Conservation (phyloP, 2,329 filamentous ascomycete species). For the Aaosphaeria arxii region DNA sequence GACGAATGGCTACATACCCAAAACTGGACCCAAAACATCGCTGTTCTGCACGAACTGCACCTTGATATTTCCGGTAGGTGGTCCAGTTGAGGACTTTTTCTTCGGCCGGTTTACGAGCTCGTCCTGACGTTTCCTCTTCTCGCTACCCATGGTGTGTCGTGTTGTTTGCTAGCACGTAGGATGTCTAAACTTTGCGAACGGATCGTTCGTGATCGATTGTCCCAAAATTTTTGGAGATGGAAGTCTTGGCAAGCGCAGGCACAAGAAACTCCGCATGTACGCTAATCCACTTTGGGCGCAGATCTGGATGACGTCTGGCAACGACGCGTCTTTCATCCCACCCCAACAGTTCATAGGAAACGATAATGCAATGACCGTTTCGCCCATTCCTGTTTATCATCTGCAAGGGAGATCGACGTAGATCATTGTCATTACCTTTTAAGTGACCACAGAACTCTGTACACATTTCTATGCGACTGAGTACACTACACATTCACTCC, state of each 20-base stretch:
- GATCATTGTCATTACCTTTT: no score
- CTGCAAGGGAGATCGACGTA: no score
- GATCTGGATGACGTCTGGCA: no score
- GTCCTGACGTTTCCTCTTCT: constrained; percentile 38
- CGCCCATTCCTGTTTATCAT: no score
- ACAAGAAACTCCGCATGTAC: no score
- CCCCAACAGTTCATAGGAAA: no score
- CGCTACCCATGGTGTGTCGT: constrained; percentile 27
- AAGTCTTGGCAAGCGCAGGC: constrained; percentile 13
- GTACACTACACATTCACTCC: no score
- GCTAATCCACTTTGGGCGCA: no score
- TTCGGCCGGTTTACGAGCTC: constrained; percentile 23
- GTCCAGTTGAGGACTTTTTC: constrained; percentile 47
- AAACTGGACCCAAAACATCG: constrained; percentile 47
- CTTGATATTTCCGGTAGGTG: constrained; percentile 37
- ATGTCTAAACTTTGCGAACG: not conserved
- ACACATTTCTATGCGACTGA: no score
- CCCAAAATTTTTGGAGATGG: constrained; percentile 23
- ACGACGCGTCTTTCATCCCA: no score
- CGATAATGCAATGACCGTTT: no score
- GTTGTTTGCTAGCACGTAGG: constrained; percentile 1
- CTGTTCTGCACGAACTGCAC: constrained; percentile 48
- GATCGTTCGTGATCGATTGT: not conserved
- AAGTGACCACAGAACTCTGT: no score
- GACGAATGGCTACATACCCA: constrained; percentile 41